Conservation (phyloP, 2,329 filamentous ascomycete genomes). For the Paramyrothecium sp. region DNA sequence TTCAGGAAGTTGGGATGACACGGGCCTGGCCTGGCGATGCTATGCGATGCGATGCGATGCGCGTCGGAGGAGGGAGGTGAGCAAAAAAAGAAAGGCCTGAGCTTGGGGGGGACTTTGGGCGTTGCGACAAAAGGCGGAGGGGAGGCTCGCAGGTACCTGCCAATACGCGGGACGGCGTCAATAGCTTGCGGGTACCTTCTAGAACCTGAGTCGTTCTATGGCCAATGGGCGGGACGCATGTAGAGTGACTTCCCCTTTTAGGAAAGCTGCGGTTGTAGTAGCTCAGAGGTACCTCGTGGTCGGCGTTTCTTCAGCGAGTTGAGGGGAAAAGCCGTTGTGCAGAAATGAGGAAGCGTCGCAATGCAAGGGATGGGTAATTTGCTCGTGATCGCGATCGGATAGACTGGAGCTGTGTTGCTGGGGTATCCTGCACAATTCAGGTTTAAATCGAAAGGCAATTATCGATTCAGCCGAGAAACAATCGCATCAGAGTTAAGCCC, state of each 20-base stretch:
- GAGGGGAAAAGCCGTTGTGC: too few relatives aligned
- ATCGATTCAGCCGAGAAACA: too few relatives aligned
- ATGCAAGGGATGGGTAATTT: not conserved
- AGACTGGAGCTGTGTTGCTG: not conserved
- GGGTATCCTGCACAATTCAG: not conserved
- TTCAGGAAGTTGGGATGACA: too few relatives aligned
- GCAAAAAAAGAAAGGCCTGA: not conserved
- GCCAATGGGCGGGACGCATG: not conserved
- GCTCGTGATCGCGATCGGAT: not conserved
- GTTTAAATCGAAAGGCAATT: too few relatives aligned
- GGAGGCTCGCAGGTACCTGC: not conserved
- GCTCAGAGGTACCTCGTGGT: too few relatives aligned
- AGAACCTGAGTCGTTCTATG: not conserved
- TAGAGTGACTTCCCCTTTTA: not conserved
- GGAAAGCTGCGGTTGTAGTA: not conserved
- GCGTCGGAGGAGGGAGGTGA: not conserved
- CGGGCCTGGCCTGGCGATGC: not conserved
- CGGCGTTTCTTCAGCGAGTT: too few relatives aligned
- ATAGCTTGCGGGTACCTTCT: not conserved
- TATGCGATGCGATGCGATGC: conserved; percentile 3
- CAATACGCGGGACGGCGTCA: not conserved
- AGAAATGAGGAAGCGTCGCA: not conserved
- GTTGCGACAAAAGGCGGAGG: not conserved
- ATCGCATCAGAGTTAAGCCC: too few relatives aligned
- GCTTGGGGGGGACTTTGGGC: not conserved